Evolutionary conservation across 2,329 filamentous ascomycete genomes (phyloP).

Genomic region (Phyllosticta ampelicida): DNA sequence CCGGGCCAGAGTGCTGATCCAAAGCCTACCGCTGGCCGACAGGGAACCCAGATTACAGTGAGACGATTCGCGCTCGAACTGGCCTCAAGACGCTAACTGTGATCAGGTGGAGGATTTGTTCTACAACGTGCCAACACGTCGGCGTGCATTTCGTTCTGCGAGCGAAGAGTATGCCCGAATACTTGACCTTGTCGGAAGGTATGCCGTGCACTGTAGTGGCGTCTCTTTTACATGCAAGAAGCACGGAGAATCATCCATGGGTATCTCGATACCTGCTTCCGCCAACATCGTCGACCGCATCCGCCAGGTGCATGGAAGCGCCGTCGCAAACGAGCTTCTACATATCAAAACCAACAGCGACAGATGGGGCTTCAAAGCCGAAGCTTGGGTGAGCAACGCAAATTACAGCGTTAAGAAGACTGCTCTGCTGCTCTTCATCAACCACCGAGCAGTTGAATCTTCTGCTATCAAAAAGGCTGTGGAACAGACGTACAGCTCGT

Average conservation of each 20-base stretch:
- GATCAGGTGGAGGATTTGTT: conserved; percentile 78
- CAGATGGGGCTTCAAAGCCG: conserved; percentile 73
- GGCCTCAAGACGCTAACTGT: conserved; percentile 10
- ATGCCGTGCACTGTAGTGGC: conserved; percentile 83
- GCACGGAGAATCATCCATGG: conserved; percentile 74
- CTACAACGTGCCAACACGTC: conserved; percentile 85
- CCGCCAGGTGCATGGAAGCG: conserved; percentile 75
- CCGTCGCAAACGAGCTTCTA: conserved; percentile 80
- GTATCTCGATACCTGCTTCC: conserved; percentile 64
- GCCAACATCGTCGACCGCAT: conserved; percentile 73
- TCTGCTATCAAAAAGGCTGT: conserved; percentile 76
- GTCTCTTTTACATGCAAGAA: conserved; percentile 97
- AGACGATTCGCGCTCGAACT: conserved; percentile 11
- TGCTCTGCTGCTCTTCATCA: conserved; percentile 83
- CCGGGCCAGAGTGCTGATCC: conserved; percentile 80
- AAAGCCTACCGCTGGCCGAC: conserved; percentile 75
- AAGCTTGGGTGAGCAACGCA: conserved; percentile 77
- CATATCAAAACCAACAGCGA: conserved; percentile 61
- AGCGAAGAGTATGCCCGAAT: conserved; percentile 98
- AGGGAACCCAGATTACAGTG: conserved; percentile 85
- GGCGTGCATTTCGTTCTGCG: conserved; percentile 78
- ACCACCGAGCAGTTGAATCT: conserved; percentile 88
- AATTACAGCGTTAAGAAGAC: conserved; percentile 93
- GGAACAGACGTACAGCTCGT: conserved; percentile 79
- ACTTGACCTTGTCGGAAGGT: conserved; percentile 84